These are phyloP conservation scores for Pezicula rhizophila DNA, from an alignment of 2,329 filamentous ascomycete species.

Conservation along the genomic window DNA sequence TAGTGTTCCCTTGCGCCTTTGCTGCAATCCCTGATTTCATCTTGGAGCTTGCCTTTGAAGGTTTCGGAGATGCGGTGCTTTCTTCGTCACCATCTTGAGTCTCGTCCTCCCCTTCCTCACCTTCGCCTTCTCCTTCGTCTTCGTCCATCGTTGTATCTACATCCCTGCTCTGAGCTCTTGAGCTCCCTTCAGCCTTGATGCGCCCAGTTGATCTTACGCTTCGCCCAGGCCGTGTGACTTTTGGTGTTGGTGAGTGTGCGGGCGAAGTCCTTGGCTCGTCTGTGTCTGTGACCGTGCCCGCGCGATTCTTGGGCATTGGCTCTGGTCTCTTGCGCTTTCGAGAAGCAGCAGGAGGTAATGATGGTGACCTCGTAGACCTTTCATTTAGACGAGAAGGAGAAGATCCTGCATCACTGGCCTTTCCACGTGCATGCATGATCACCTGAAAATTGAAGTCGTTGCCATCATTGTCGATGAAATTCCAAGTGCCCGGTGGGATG, in stretches of 20 bases:
- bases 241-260: slow-evolving; percentile 33
- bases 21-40: slow-evolving; percentile 13
- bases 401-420: slow-evolving; percentile 28
- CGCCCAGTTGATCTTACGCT: slow-evolving; percentile 37
- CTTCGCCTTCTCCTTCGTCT: slow-evolving; percentile 25
- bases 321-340: slow-evolving; percentile 29
- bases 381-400: slow-evolving; percentile 22
- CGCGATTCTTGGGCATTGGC: slow-evolving; percentile 28
- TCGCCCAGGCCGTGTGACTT: slow-evolving; percentile 29
- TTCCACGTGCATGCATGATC: slow-evolving; percentile 22
- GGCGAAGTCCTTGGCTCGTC: slow-evolving; percentile 39
- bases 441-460: slow-evolving; percentile 28
- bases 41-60: slow-evolving; percentile 17
- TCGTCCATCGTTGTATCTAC: slow-evolving; percentile 25
- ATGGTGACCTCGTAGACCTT: slow-evolving; percentile 13
- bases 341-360: slow-evolving; percentile 10
- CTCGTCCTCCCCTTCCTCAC: slow-evolving; percentile 33
- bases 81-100: slow-evolving; percentile 25
- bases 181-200: slow-evolving; percentile 30
- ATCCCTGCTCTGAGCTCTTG: slow-evolving; percentile 25
- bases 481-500: slow-evolving; percentile 41
- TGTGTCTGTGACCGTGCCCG: slow-evolving; percentile 47
- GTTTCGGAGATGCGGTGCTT: slow-evolving; percentile 21
- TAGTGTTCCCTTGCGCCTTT: slow-evolving; percentile 10
- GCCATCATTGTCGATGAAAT: no score